These are phyloP conservation scores for Apiospora malaysiana DNA, from an alignment of 2,329 filamentous ascomycete species.

Conservation along the genomic window DNA sequence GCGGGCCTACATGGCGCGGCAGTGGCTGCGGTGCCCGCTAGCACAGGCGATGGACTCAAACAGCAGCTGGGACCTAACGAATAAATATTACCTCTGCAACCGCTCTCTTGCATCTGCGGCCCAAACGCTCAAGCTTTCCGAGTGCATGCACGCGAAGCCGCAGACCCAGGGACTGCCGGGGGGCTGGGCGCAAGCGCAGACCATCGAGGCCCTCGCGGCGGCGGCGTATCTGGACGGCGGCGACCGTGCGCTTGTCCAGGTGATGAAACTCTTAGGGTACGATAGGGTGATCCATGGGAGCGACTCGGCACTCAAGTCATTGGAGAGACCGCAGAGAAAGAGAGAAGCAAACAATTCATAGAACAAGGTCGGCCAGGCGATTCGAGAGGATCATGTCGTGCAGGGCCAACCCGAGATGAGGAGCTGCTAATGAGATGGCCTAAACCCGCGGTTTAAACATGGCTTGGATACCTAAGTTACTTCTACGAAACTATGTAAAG, in stretches of 20 bases:
- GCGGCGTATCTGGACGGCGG: slow-evolving; percentile 1
- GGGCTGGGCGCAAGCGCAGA: background rate
- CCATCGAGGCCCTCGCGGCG: background rate
- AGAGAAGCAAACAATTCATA: background rate
- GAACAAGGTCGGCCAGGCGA: background rate
- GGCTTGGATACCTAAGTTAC: background rate
- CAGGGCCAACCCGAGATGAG: background rate
- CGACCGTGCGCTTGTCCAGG: background rate
- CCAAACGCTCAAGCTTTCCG: too few relatives aligned
- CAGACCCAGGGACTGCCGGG: too few relatives aligned
- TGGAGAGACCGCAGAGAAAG: background rate
- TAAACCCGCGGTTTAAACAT: background rate
- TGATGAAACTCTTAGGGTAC: background rate
- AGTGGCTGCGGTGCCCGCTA: background rate
- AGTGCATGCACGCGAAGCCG: too few relatives aligned
- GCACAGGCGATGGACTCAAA: too few relatives aligned
- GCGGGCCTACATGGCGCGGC: slow-evolving; percentile 3
- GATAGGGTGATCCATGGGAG: background rate
- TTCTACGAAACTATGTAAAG: background rate
- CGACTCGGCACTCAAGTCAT: background rate
- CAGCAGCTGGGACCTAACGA: too few relatives aligned
- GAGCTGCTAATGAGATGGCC: background rate
- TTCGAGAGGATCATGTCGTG: background rate
- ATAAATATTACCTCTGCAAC: too few relatives aligned
- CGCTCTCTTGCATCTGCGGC: too few relatives aligned